Conservation (phyloP, 2,329 filamentous ascomycete genomes). For the Trichoderma koningiopsis region DNA sequence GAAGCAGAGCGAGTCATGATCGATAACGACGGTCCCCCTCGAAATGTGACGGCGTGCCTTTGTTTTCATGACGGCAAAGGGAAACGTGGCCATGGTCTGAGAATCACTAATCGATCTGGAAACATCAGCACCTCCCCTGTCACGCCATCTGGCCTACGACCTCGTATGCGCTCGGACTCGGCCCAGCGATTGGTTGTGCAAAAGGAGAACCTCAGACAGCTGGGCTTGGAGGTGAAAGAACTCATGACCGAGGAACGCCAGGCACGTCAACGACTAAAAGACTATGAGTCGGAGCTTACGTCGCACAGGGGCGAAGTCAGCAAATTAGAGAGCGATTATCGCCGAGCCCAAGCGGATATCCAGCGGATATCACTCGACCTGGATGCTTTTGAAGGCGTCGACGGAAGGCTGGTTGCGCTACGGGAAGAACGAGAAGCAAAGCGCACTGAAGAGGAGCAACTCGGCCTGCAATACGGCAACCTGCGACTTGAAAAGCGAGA, state of each 20-base stretch:
- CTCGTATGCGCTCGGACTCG: slow-evolving; percentile 80
- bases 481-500: slow-evolving; percentile 52
- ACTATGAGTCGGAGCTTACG: slow-evolving; percentile 49
- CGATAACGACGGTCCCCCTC: slow-evolving; percentile 55
- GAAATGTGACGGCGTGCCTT: slow-evolving; percentile 74
- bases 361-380: slow-evolving; percentile 57
- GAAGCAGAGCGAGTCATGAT: slow-evolving; percentile 73
- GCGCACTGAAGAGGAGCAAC: slow-evolving; percentile 51
- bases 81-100: slow-evolving; percentile 59
- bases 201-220: slow-evolving; percentile 53
- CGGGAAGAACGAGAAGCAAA: slow-evolving; percentile 58
- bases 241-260: slow-evolving; percentile 52
- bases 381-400: slow-evolving; percentile 67
- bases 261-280: slow-evolving; percentile 51
- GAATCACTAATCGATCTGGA: slow-evolving; percentile 52
- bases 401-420: slow-evolving; percentile 64
- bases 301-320: slow-evolving; percentile 45
- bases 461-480: slow-evolving; percentile 58
- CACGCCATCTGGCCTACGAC: slow-evolving; percentile 51
- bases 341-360: slow-evolving; percentile 63
- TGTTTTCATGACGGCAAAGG: slow-evolving; percentile 62
- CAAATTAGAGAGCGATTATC: slow-evolving; percentile 55
- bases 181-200: slow-evolving; percentile 64
- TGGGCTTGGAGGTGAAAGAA: slow-evolving; percentile 57
- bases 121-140: slow-evolving; percentile 47